Evolutionary conservation across 2,329 filamentous ascomycete species (phyloP).

Genomic region (Calonectria multiphialidica): DNA sequence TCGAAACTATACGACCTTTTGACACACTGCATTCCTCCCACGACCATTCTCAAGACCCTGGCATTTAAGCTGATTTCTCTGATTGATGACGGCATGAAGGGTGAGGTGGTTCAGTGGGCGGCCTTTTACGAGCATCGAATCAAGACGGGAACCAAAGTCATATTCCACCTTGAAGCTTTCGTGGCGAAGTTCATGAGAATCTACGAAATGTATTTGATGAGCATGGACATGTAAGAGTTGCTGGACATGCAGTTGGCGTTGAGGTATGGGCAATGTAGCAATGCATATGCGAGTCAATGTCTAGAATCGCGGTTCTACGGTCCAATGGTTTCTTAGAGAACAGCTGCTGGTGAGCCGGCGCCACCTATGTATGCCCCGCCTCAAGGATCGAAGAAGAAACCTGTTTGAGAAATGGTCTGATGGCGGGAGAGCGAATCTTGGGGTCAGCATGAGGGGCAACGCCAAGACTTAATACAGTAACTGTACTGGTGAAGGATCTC

Average conservation of each 20-base stretch:
- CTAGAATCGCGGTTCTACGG: conserved; percentile 9
- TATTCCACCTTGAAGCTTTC: conserved; percentile 98
- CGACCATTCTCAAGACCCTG: conserved; percentile 92
- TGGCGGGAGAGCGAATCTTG: conserved; percentile 11
- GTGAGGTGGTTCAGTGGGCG: conserved; percentile 94
- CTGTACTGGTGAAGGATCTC: conserved; percentile 17
- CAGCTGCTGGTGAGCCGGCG: background rate
- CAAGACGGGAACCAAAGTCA: conserved; percentile 92
- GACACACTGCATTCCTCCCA: conserved; percentile 96
- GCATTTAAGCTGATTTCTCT: conserved; percentile 92
- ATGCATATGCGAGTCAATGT: conserved; percentile 24
- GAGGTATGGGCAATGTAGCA: conserved; percentile 33
- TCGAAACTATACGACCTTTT: conserved; percentile 97
- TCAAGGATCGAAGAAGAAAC: background rate
- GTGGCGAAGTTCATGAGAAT: conserved; percentile 99
- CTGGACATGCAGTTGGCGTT: conserved; percentile 37
- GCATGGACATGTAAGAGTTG: conserved; percentile 75
- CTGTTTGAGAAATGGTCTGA: conserved; percentile 5
- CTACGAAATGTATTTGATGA: conserved; percentile 91
- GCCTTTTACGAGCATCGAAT: conserved; percentile 98
- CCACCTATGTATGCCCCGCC: background rate
- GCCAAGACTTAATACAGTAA: conserved; percentile 18
- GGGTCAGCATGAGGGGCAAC: conserved; percentile 20
- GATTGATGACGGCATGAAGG: conserved; percentile 90
- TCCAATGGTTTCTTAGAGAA: background rate